Evolutionary conservation across 352 stramenopile species (phyloP), one percentile per base, ranked within the genome.

Genomic region (Thalassiosira mediterranea): DNA sequence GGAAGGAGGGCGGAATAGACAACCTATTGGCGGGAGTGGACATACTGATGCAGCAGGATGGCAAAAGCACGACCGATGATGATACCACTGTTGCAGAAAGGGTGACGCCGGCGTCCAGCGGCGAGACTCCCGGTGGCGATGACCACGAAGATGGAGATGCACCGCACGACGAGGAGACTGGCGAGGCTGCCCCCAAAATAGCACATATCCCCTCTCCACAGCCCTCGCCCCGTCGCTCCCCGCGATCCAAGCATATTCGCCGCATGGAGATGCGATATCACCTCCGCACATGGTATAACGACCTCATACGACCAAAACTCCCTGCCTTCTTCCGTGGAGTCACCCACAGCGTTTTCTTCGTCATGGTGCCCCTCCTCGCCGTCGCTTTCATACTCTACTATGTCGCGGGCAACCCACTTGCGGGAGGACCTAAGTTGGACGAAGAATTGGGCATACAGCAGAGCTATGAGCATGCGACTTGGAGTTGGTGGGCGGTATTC

Each of bases 401-500:
- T 64, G 68, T 13, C 21, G 57, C 31, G 1, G 68, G 69, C 2
- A 83, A 83, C 65, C 75, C 75, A 1, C 66, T 83, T 21, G 48
- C 70, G 44, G 65, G 64, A 47, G 38, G 21, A 17, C n/a, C n/a
- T n/a, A n/a, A n/a, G n/a, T n/a, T n/a, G n/a, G n/a, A n/a, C n/a
- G n/a, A n/a, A n/a, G n/a, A n/a, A n/a, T n/a, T n/a, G n/a, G n/a
- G n/a, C n/a, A n/a, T n/a, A n/a, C n/a, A n/a, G n/a, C n/a, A n/a
- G n/a, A n/a, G n/a, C n/a, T n/a, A n/a, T n/a, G n/a, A n/a, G 34
- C 19, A 10, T 61, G 44, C 57, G 15, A 58, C 47, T 23, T 75
- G 64, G 62, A 77, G 62, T 48, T 84, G 76, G 76, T 84, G 76
- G 76, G 52, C 72, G 17, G 19, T 84, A 13, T 80, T 84, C 38